These are phyloP conservation scores for Pneumocystis carinii DNA, from an alignment of 1,139 yeast species.

Conservation along the genomic window DNA sequence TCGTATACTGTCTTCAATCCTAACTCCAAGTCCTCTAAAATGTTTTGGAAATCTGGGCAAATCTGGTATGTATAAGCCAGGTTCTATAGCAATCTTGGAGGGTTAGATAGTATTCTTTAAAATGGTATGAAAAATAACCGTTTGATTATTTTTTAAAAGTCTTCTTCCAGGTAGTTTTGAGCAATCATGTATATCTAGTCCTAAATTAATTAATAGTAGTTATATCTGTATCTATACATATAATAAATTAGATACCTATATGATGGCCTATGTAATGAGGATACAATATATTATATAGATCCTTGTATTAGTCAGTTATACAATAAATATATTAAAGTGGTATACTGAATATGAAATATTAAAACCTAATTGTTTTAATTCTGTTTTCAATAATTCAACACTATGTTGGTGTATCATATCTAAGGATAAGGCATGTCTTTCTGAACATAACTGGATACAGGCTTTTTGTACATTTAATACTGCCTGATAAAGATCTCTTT, in stretches of 20 bases:
- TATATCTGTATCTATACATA: not conserved
- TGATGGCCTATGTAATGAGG: constrained; percentile 97
- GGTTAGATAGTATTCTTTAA: not conserved
- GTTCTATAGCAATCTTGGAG: constrained; percentile 52
- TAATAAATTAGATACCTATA: constrained; percentile 12
- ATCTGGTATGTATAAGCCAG: constrained; percentile 78
- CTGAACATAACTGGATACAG: constrained; percentile 58
- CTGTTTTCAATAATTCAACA: constrained; percentile 42
- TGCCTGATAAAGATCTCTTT: constrained; percentile 73
- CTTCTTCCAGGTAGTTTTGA: constrained; percentile 11
- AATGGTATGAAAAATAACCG: constrained; percentile 26
- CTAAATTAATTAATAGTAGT: constrained; percentile 28
- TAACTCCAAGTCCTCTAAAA: constrained; percentile 78
- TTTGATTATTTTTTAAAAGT: constrained; percentile 43
- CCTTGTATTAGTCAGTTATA: constrained; percentile 24
- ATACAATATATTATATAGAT: constrained; percentile 35
- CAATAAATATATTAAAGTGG: constrained; percentile 32
- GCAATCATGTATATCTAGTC: constrained; percentile 44
- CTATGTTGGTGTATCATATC: constrained; percentile 67
- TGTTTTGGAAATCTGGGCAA: constrained; percentile 56
- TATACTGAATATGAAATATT: constrained; percentile 18
- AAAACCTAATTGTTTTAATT: constrained; percentile 62
- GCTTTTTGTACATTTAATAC: constrained; percentile 69
- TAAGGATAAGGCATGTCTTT: constrained; percentile 37
- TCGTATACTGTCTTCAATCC: constrained; percentile 79